Base-by-base conservation (phyloP, 2,329 filamentous ascomycete species). In the Aspergillus sp. region DNA sequence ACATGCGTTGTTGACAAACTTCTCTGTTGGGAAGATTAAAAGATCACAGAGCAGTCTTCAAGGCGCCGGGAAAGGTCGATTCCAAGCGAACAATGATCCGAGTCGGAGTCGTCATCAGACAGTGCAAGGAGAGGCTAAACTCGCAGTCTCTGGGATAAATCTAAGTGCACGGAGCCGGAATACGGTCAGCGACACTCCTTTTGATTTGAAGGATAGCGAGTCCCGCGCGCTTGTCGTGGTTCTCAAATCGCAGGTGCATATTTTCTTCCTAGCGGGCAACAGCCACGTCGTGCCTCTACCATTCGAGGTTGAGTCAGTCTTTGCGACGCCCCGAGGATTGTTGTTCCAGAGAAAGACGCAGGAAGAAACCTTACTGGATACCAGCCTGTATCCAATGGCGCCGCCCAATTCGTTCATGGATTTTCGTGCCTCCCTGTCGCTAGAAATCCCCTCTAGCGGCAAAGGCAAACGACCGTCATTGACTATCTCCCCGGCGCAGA, bases 241-340 rank as follows among this genome's bases (percentile, higher is more conserved):
- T 60, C 82, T 99, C 59, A 92, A 89, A 72, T 92, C 90, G 0
- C 93, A 97, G 67, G 91, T 90, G 19, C 93, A 97, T 67, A 84
- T 99, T 59, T 95, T 92, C 77, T 96, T 95, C 68, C 81, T 97
- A 35, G 84, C 88, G 2, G 93, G 93, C 17, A 86, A 90, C 32
- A 94, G 84, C 66, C 89, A 99, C 79, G 84, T 96, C 53, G 81
- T 97, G 45, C 90, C 96, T 68, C 84, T 99, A 65, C 93, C 93
- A 1, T 99, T 99, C 66, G 92, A 97, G 73, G 88, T 96, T 40
- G 90, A 96, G 66, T 84, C 84, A 49, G 91, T 89, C 26, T 90
- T 92, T 69, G 85, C 93, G 33, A 89, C 89, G 11, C 88, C 91
- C 5, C 80, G 84, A 30, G 94, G 94, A 22, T 80, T 97, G 46